Conservation (phyloP, 2,329 filamentous ascomycete genomes). For the Nigrospora osmanthi region DNA sequence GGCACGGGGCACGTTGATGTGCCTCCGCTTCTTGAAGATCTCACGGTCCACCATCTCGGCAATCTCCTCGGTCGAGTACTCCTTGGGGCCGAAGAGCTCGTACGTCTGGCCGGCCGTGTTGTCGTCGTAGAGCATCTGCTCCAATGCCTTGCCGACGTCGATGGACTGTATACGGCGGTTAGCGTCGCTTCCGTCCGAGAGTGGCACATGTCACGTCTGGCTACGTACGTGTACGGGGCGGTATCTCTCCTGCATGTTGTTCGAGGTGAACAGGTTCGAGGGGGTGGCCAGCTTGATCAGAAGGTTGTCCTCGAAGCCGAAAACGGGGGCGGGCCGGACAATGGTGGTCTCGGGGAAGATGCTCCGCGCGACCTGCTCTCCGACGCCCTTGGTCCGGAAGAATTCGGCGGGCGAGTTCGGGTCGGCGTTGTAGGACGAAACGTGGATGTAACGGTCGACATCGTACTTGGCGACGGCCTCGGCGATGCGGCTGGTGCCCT, state of each 20-base stretch:
- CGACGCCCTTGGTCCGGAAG: constrained; percentile 82
- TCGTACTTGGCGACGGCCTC: constrained; percentile 97
- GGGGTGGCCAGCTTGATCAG: constrained; percentile 76
- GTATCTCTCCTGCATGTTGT: constrained; percentile 87
- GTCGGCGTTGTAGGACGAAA: constrained; percentile 89
- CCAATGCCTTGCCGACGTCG: constrained; percentile 82
- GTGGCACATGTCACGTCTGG: not conserved
- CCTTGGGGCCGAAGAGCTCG: constrained; percentile 88
- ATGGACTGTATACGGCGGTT: constrained; percentile 50
- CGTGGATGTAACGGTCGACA: constrained; percentile 90
- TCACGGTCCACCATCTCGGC: constrained; percentile 83
- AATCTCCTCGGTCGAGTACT: constrained; percentile 86
- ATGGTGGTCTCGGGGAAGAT: constrained; percentile 98
- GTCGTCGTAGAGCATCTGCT: constrained; percentile 87
- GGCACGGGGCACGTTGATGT: constrained; percentile 82
- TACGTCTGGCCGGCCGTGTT: constrained; percentile 83
- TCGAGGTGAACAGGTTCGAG: constrained; percentile 79
- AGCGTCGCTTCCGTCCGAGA: not conserved
- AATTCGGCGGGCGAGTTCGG: constrained; percentile 77
- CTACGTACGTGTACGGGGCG: constrained; percentile 76
- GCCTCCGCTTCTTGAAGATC: constrained; percentile 81
- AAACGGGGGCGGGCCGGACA: constrained; percentile 87
- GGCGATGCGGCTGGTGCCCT: constrained; percentile 84
- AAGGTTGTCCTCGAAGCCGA: constrained; percentile 90
- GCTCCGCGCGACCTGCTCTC: constrained; percentile 74